phyloP scores from a whole-genome alignment of 495 filamentous ascomycete species.

The Neurospora sp. region DNA sequence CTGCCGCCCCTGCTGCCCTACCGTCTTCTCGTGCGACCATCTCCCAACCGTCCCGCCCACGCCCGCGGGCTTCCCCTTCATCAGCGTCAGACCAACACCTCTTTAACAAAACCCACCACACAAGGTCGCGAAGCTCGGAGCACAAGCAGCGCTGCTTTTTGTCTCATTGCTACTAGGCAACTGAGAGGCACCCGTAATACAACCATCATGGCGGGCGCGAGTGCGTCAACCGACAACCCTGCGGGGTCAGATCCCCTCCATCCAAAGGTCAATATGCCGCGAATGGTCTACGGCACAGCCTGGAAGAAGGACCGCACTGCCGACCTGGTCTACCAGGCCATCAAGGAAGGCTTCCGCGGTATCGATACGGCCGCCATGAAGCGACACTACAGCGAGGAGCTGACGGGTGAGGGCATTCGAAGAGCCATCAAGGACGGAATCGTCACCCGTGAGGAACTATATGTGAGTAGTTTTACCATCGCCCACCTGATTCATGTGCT shows the following conservation, averaged over 20 bases:
- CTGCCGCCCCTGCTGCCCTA: neutral
- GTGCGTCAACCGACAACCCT: neutral
- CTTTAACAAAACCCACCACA: neutral
- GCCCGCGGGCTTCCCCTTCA: neutral
- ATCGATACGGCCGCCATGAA: slow-evolving; percentile 76
- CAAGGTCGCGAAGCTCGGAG: neutral
- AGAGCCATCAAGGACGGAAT: slow-evolving; percentile 46
- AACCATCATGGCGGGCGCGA: slow-evolving; percentile 4
- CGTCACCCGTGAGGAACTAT: slow-evolving; percentile 50
- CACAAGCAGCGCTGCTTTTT: neutral
- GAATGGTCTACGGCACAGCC: slow-evolving; percentile 74
- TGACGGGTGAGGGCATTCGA: slow-evolving; percentile 57
- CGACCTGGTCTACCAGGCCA: slow-evolving; percentile 56
- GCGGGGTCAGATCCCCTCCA: neutral
- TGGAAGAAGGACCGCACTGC: slow-evolving; percentile 71
- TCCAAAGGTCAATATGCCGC: slow-evolving; percentile 32
- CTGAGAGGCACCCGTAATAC: neutral
- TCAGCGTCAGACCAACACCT: neutral
- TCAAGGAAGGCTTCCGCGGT: slow-evolving; percentile 60
- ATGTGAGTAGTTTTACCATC: slow-evolving; percentile 12
- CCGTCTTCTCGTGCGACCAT: neutral
- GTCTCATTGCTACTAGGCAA: neutral
- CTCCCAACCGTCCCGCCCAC: neutral
- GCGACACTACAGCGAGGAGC: slow-evolving; percentile 63
- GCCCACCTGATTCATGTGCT: neutral